These are phyloP conservation scores for Macrolepiota fuliginosa DNA, from an alignment of 768 basidiomycete genomes.

Conservation along the genomic window DNA sequence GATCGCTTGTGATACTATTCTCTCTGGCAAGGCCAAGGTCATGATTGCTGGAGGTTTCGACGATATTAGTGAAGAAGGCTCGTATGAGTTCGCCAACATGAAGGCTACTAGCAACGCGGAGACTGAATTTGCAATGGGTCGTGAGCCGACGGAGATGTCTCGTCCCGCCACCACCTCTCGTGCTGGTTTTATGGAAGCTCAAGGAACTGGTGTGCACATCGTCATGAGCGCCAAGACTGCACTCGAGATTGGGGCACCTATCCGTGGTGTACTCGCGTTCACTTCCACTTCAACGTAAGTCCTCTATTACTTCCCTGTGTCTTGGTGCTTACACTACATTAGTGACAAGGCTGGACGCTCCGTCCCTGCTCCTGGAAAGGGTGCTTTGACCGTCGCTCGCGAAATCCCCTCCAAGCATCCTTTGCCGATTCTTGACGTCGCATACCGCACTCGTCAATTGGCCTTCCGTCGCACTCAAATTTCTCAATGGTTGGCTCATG, in stretches of 20 bases:
- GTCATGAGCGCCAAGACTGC: constrained; percentile 98
- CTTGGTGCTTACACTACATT: neutral
- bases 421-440: constrained; percentile 75
- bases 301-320: neutral
- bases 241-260: constrained; percentile 88
- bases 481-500: constrained; percentile 90
- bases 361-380: constrained; percentile 94
- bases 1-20: constrained; percentile 94
- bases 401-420: constrained; percentile 80
- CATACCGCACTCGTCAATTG: constrained; percentile 92
- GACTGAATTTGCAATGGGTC: constrained; percentile 98
- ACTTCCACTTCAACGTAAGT: constrained; percentile 94
- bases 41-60: constrained; percentile 99
- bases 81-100: constrained; percentile 99
- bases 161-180: constrained; percentile 96
- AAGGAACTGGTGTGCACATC: constrained; percentile 93
- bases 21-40: constrained; percentile 96
- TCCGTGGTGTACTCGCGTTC: constrained; percentile 92
- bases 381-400: constrained; percentile 85
- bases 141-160: constrained; percentile 98
- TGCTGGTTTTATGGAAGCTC: constrained; percentile 96
- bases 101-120: constrained; percentile 97
- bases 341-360: constrained; percentile 99
- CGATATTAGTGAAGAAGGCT: constrained; percentile 97
- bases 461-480: constrained; percentile 95